Conservation (phyloP, 1,284 basidiomycete genomes). For the Cutaneotrichosporon sp. region DNA sequence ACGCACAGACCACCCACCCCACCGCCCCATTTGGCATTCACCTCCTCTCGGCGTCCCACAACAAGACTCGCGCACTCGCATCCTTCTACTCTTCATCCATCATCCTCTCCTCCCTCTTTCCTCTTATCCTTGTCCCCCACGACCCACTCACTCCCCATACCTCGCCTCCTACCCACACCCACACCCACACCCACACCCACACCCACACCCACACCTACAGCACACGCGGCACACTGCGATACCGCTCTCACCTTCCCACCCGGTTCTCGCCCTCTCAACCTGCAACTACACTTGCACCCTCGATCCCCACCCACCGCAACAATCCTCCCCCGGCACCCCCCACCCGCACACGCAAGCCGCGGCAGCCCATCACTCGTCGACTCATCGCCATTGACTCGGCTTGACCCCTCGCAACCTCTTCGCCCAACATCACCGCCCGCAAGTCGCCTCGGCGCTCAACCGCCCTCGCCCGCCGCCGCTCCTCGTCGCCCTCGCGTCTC, state of each 20-base stretch:
- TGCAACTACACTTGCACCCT: too few species aligned
- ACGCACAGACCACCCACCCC: background rate
- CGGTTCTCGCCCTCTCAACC: background rate
- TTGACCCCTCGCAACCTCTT: background rate
- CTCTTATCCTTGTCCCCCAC: background rate
- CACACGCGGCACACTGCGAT: too few species aligned
- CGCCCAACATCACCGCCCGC: constrained; percentile 6
- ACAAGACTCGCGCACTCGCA: background rate
- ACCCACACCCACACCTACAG: background rate
- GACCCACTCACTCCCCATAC: background rate
- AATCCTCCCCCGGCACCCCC: background rate
- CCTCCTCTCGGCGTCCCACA: background rate
- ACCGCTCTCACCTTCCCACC: background rate
- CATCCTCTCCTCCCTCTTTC: background rate
- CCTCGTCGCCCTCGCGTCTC: background rate
- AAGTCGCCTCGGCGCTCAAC: constrained; percentile 6
- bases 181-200: background rate
- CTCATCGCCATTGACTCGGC: background rate
- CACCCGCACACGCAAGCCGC: background rate
- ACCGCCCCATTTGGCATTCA: background rate
- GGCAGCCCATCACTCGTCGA: background rate
- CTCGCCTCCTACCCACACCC: background rate
- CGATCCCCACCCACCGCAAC: background rate
- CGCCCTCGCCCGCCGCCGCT: constrained; percentile 3
- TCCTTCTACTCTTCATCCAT: background rate